Evolutionary conservation across 2,329 filamentous ascomycete species (phyloP).

Genomic region (Penicillium sp.): DNA sequence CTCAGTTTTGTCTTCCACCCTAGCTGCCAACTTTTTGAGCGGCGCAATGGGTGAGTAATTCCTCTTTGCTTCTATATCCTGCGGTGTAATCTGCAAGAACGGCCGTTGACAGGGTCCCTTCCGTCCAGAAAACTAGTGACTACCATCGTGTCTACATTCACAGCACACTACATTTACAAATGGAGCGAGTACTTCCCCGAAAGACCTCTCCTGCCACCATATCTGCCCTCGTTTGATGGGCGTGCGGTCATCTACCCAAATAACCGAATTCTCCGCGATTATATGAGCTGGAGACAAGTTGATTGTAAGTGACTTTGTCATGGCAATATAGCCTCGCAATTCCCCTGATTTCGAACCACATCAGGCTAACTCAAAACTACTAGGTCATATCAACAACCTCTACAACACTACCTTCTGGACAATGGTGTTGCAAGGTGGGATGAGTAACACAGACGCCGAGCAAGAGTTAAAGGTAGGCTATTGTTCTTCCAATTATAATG

Average conservation of each 20-base stretch:
- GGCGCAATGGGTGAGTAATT: constrained; percentile 66
- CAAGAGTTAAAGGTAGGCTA: constrained; percentile 65
- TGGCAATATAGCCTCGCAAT: background rate
- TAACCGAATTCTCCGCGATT: constrained; percentile 79
- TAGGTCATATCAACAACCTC: constrained; percentile 95
- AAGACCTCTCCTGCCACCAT: constrained; percentile 65
- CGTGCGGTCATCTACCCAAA: constrained; percentile 87
- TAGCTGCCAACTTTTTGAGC: constrained; percentile 76
- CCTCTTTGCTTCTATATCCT: background rate
- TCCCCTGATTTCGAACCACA: background rate
- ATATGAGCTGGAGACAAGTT: constrained; percentile 94
- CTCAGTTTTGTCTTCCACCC: constrained; percentile 84
- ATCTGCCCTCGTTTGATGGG: constrained; percentile 85
- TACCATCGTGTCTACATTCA: constrained; percentile 90
- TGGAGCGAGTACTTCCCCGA: constrained; percentile 77
- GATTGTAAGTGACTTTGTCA: constrained; percentile 66
- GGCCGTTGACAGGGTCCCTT: background rate
- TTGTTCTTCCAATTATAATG: background rate
- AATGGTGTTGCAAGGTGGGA: constrained; percentile 72
- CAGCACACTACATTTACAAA: constrained; percentile 78
- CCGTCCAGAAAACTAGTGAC: constrained; percentile 77
- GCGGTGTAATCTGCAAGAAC: background rate
- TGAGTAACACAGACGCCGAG: constrained; percentile 77
- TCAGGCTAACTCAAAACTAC: background rate
- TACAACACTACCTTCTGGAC: constrained; percentile 98